Percentiles rank a stretch among this genome's conserved stretches.
phyloP scores from a whole-genome alignment of 805 yeast genomes.

The Saitoella complicata region DNA sequence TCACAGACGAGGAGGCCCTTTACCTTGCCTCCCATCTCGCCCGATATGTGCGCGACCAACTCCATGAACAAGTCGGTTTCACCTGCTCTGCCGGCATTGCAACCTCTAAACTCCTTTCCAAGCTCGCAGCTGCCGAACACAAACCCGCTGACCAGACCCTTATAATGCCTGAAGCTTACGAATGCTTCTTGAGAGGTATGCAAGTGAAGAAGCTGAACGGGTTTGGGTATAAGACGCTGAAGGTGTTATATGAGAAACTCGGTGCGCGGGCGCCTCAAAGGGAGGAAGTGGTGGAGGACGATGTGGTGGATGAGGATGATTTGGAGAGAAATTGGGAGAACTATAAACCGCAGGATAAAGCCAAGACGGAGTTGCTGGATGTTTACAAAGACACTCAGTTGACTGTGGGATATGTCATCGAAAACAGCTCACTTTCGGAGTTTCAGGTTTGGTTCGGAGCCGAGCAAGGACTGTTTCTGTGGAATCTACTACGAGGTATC shows the following conservation, averaged over 20 bases:
- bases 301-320: slow-evolving; percentile 4
- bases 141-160: neutral
- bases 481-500: slow-evolving; percentile 5
- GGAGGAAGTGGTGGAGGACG: neutral
- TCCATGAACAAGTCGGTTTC: no score
- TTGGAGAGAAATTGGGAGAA: neutral
- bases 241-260: neutral
- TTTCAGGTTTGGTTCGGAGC: neutral
- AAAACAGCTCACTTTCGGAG: neutral
- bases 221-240: neutral
- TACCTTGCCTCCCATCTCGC: neutral
- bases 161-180: neutral
- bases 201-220: neutral
- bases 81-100: neutral
- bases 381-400: neutral
- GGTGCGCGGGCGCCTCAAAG: neutral
- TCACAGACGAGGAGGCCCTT: neutral
- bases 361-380: neutral
- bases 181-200: neutral
- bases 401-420: neutral
- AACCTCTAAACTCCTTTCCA: neutral
- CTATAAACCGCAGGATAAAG: neutral
- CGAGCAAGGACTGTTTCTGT: neutral
- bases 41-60: neutral
- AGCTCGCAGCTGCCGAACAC: neutral